Conservation (phyloP, 108 stramenopile genomes). For the Nitzschia sp. region DNA sequence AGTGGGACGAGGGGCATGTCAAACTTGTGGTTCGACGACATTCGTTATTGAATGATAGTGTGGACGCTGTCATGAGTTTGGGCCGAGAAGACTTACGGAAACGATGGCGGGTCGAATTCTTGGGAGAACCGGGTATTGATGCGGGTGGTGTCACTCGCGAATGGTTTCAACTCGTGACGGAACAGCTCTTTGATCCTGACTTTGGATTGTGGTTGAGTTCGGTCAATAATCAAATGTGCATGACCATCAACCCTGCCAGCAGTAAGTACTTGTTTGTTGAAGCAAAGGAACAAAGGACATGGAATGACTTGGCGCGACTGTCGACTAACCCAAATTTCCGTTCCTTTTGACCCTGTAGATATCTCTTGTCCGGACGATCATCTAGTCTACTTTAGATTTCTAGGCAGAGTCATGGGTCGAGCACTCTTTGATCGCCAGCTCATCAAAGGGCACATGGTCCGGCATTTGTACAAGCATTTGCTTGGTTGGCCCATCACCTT, state of each 20-base stretch:
- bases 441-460: slow-evolving; percentile 95
- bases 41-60: slow-evolving; percentile 78
- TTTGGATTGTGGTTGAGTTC: slow-evolving; percentile 90
- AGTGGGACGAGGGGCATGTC: slow-evolving; percentile 90
- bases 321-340: slow-evolving; percentile 13
- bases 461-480: slow-evolving; percentile 98
- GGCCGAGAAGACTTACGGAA: slow-evolving; percentile 90
- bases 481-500: slow-evolving; percentile 96
- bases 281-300: neutral
- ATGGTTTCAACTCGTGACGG: slow-evolving; percentile 91
- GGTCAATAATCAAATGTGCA: slow-evolving; percentile 92
- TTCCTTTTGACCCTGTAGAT: slow-evolving; percentile 35
- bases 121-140: slow-evolving; percentile 94
- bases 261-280: slow-evolving; percentile 34
- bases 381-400: slow-evolving; percentile 94
- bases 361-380: slow-evolving; percentile 91
- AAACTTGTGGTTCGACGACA: slow-evolving; percentile 74
- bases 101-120: slow-evolving; percentile 91
- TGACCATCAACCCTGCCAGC: slow-evolving; percentile 87
- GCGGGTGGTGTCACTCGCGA: slow-evolving; percentile 97
- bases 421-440: slow-evolving; percentile 97
- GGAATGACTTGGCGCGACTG: too few relatives aligned
- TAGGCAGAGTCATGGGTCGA: slow-evolving; percentile 95
- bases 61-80: slow-evolving; percentile 85
- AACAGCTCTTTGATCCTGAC: slow-evolving; percentile 95